Percentiles rank a stretch among this genome's conserved stretches.
phyloP scores from a whole-genome alignment of 805 yeast genomes.

The Nakazawaea ernobii region DNA sequence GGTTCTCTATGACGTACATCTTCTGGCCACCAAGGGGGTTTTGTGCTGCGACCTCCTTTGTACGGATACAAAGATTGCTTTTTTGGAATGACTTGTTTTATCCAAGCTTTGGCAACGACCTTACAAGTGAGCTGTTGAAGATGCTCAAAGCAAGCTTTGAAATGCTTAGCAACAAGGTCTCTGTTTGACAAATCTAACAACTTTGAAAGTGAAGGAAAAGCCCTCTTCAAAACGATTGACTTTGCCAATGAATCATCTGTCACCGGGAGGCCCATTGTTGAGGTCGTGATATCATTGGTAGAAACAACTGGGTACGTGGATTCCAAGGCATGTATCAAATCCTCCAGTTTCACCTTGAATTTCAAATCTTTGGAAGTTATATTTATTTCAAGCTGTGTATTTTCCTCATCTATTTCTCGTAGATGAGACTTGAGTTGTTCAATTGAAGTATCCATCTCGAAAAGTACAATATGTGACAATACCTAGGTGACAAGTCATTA shows the following conservation, averaged over 20 bases:
- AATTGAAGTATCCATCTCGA: neutral
- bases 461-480: neutral
- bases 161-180: slow-evolving; percentile 18
- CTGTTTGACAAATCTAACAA: neutral
- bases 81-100: slow-evolving; percentile 55
- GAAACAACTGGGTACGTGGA: neutral
- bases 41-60: slow-evolving; percentile 39
- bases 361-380: neutral
- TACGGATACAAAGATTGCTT: slow-evolving; percentile 64
- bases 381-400: neutral
- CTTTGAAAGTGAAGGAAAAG: neutral
- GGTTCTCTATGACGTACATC: slow-evolving; percentile 61
- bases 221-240: neutral
- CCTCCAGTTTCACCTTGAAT: neutral
- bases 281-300: no score
- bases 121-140: slow-evolving; percentile 55
- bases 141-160: slow-evolving; percentile 27
- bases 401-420: neutral
- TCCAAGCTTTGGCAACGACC: slow-evolving; percentile 61
- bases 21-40: slow-evolving; percentile 72
- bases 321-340: neutral
- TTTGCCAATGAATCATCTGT: neutral
- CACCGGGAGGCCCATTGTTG: no score
- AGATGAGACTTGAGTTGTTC: neutral
- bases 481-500: no score